Percentiles rank a stretch among this genome's conserved stretches.
Conservation (phyloP, 2,329 filamentous ascomycete genomes). For the Helicocarpus griseus region DNA sequence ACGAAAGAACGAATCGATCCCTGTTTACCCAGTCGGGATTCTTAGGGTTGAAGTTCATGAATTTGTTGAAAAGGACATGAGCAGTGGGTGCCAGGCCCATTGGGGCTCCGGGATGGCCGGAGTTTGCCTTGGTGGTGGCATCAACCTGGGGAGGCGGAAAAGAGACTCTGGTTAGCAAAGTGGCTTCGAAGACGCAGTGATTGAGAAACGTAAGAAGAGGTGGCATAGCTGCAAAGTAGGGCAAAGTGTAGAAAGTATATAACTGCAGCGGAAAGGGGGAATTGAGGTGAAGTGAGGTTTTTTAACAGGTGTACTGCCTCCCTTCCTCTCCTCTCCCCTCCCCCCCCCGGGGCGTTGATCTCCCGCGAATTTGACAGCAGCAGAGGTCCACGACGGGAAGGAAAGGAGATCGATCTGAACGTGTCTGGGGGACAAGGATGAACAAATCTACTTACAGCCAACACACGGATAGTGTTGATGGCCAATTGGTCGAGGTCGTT, state of each 20-base stretch:
- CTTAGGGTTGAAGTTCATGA: constrained; percentile 99
- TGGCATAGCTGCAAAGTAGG: neutral
- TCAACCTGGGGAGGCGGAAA: constrained; percentile 58
- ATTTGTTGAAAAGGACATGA: constrained; percentile 97
- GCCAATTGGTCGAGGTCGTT: constrained; percentile 77
- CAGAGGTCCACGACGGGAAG: too few relatives aligned
- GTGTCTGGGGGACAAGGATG: neutral
- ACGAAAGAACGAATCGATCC: constrained; percentile 98
- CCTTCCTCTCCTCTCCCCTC: neutral
- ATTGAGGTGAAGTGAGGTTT: neutral
- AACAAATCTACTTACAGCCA: constrained; percentile 64
- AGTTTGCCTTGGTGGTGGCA: constrained; percentile 94
- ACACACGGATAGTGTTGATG: constrained; percentile 95
- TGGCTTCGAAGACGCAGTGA: neutral
- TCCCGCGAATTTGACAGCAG: neutral
- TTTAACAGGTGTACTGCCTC: neutral
- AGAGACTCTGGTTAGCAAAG: constrained; percentile 13
- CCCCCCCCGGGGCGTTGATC: too few relatives aligned
- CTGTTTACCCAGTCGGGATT: constrained; percentile 96
- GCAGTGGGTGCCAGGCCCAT: constrained; percentile 94
- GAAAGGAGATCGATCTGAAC: too few relatives aligned
- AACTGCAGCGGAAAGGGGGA: too few relatives aligned
- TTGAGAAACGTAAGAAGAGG: neutral
- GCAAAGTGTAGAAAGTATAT: too few relatives aligned
- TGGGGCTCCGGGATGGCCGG: constrained; percentile 94